Conservation (phyloP, 805 yeast genomes). For the Kazachstania taianensis region DNA sequence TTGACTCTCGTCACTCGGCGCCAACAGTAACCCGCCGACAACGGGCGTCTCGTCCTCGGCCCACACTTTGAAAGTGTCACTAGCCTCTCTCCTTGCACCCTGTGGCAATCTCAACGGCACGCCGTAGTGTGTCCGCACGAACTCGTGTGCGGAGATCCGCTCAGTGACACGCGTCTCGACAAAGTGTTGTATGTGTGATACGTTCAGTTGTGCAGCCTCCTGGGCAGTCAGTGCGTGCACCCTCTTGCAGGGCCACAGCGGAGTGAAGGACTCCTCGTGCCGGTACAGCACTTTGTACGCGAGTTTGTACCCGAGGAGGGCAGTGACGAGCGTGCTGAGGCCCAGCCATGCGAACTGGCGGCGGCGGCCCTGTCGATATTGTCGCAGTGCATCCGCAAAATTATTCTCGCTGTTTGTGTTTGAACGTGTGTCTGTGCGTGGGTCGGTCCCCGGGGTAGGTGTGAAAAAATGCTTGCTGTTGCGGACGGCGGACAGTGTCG, state of each 20-base stretch:
- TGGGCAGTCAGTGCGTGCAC: conserved; percentile 16
- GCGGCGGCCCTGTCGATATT: too few species aligned
- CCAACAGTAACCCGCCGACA: conserved; percentile 19
- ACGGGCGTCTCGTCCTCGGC: conserved; percentile 26
- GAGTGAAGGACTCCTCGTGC: conserved; percentile 20
- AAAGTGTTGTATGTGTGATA: conserved; percentile 13
- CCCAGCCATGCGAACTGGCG: too few species aligned
- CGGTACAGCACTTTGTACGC: conserved; percentile 22
- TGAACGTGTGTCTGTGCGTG: too few species aligned
- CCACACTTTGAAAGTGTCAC: conserved; percentile 22
- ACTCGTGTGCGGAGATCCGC: conserved; percentile 20
- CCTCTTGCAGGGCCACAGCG: conserved; percentile 19
- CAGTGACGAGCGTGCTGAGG: conserved; percentile 14
- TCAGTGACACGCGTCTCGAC: conserved; percentile 17
- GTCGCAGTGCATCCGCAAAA: too few species aligned
- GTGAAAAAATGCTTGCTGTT: neutral
- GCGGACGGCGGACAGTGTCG: too few species aligned
- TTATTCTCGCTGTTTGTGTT: too few species aligned
- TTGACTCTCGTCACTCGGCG: conserved; percentile 8
- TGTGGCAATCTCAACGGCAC: conserved; percentile 19
- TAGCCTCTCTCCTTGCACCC: conserved; percentile 1
- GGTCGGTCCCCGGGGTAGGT: neutral
- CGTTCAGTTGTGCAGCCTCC: conserved; percentile 17
- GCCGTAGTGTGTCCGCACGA: conserved; percentile 26
- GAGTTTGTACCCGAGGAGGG: conserved; percentile 21